These are phyloP conservation scores for Globisporangium cystogenes DNA, from an alignment of 352 stramenopile species.

Conservation along the genomic window DNA sequence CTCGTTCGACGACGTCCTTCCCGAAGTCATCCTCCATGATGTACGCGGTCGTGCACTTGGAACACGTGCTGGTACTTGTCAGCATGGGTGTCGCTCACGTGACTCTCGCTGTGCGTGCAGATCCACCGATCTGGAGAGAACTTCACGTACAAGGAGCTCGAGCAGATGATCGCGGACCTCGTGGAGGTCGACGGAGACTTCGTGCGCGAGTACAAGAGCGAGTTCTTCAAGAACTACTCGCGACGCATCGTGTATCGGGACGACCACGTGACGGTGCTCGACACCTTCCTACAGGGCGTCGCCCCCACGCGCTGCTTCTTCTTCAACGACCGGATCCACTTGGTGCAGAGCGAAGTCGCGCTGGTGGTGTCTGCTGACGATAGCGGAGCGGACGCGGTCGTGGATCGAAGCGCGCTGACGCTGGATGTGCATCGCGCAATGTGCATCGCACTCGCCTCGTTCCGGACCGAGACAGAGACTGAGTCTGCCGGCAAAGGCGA, in stretches of 20 bases:
- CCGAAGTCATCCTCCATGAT: constrained; percentile 59
- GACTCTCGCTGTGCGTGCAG: constrained; percentile 18
- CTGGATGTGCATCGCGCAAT: constrained; percentile 71
- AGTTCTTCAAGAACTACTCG: constrained; percentile 53
- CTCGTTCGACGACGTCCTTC: constrained; percentile 50
- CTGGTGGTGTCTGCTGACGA: constrained; percentile 6
- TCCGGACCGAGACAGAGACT: constrained; percentile 18
- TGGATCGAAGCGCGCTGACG: constrained; percentile 40
- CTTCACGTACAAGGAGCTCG: constrained; percentile 62
- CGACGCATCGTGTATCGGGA: constrained; percentile 44
- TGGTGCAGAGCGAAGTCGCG: constrained; percentile 69
- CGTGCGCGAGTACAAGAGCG: constrained; percentile 44
- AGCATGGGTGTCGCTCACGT: not conserved
- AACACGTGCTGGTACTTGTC: too few relatives aligned
- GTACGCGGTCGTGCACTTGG: too few relatives aligned
- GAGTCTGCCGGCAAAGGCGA: not conserved
- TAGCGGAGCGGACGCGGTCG: not conserved
- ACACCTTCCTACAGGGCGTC: constrained; percentile 37
- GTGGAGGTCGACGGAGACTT: constrained; percentile 49
- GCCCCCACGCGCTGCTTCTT: constrained; percentile 52
- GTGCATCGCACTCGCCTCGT: constrained; percentile 27
- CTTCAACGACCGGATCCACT: constrained; percentile 65
- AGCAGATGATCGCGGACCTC: constrained; percentile 53
- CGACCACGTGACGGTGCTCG: constrained; percentile 52
- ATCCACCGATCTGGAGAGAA: constrained; percentile 73